Evolutionary conservation across 2,329 filamentous ascomycete genomes (phyloP).

Genomic region (Geosmithia morbida): DNA sequence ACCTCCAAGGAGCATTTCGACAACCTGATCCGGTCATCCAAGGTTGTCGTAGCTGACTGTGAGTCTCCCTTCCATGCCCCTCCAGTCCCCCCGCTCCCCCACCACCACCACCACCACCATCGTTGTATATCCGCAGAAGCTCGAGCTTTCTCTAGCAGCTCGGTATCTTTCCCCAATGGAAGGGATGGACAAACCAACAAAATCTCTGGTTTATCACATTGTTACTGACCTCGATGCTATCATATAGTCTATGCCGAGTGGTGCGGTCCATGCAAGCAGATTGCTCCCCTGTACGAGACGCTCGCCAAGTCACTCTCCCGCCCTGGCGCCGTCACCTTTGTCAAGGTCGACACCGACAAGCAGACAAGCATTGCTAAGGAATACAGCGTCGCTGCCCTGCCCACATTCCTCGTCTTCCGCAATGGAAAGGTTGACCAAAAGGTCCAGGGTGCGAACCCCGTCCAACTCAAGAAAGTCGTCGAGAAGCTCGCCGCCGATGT

Average conservation of each 20-base stretch:
- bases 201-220: too few relatives aligned
- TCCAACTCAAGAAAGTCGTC: slow-evolving; percentile 55
- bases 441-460: slow-evolving; percentile 60
- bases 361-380: slow-evolving; percentile 59
- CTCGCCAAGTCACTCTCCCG: slow-evolving; percentile 58
- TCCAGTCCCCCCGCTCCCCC: slow-evolving; percentile 4
- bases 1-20: slow-evolving; percentile 47
- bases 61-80: slow-evolving; percentile 25
- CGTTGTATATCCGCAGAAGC: slow-evolving; percentile 1
- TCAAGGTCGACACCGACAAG: slow-evolving; percentile 72
- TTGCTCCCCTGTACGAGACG: slow-evolving; percentile 70
- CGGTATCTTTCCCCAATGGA: too few relatives aligned
- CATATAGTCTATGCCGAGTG: slow-evolving; percentile 70
- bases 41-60: slow-evolving; percentile 83
- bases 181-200: too few relatives aligned
- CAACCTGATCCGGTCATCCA: slow-evolving; percentile 53
- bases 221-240: background rate
- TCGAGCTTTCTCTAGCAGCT: background rate
- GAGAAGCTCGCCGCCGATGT: slow-evolving; percentile 58
- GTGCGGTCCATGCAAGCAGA: slow-evolving; percentile 72
- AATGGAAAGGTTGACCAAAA: slow-evolving; percentile 52
- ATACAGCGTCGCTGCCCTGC: slow-evolving; percentile 64
- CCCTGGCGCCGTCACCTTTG: slow-evolving; percentile 63
- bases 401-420: slow-evolving; percentile 85
- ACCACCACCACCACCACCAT: slow-evolving; percentile 4